These are phyloP conservation scores for Phycomyces nitens DNA, from an alignment of 192 early-diverging fungal species.

Conservation along the genomic window DNA sequence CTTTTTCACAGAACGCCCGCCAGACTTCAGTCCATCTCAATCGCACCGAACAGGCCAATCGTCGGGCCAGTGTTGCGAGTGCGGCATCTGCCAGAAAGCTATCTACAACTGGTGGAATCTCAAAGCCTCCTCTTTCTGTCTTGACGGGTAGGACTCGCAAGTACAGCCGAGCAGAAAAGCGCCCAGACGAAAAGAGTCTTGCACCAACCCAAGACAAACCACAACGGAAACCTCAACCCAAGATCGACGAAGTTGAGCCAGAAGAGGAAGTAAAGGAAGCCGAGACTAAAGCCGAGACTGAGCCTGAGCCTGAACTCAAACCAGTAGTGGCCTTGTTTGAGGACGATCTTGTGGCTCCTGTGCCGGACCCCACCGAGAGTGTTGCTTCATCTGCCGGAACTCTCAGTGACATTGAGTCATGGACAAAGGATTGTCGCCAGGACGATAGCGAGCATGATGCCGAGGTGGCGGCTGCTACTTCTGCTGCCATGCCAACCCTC, in stretches of 20 bases:
- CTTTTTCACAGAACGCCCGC: no score
- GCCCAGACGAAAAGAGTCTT: background rate
- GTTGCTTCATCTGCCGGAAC: background rate
- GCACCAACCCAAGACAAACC: background rate
- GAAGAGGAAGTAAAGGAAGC: background rate
- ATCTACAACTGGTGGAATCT: conserved; percentile 5
- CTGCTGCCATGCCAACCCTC: background rate
- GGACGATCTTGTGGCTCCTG: background rate
- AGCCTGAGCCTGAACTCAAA: background rate
- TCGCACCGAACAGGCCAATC: background rate
- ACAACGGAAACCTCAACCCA: background rate
- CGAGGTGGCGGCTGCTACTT: conserved; percentile 14
- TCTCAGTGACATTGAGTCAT: conserved; percentile 5
- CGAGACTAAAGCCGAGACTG: background rate
- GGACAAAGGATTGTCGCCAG: background rate
- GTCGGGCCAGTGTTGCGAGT: background rate
- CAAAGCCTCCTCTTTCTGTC: conserved; percentile 18
- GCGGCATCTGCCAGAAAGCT: conserved; percentile 3
- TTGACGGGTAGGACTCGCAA: conserved; percentile 16
- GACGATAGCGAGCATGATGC: conserved; percentile 19
- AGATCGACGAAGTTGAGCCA: background rate
- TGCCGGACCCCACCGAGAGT: background rate
- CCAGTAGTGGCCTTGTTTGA: background rate
- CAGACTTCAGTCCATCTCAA: no score
- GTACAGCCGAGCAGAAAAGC: conserved; percentile 10